phyloP scores from a whole-genome alignment of 2,329 filamentous ascomycete genomes.

The Hirsutella minnesotensis region DNA sequence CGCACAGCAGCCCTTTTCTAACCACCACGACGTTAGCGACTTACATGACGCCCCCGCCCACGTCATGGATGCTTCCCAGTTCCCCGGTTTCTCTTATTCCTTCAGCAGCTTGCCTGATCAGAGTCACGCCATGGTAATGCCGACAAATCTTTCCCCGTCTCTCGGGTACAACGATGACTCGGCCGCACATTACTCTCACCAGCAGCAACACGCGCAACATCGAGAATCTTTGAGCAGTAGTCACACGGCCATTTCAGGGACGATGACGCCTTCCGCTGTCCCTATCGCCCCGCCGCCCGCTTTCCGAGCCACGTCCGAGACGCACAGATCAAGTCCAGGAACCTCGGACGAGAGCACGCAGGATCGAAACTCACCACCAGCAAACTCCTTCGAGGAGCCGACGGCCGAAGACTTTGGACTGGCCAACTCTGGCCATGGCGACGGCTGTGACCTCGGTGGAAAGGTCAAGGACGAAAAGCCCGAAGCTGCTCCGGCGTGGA shows the following conservation, averaged over 20 bases:
- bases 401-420: slow-evolving; percentile 48
- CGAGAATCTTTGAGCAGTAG: background rate
- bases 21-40: slow-evolving; percentile 8
- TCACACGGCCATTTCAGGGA: background rate
- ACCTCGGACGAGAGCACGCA: slow-evolving; percentile 33
- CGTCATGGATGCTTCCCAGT: slow-evolving; percentile 35
- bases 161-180: slow-evolving; percentile 18
- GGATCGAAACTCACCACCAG: slow-evolving; percentile 29
- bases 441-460: slow-evolving; percentile 40
- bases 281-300: slow-evolving; percentile 8
- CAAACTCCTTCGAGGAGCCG: slow-evolving; percentile 39
- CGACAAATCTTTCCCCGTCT: slow-evolving; percentile 16
- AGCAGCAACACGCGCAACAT: slow-evolving; percentile 3
- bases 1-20: slow-evolving; percentile 12
- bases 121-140: slow-evolving; percentile 11
- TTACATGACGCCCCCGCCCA: slow-evolving; percentile 10
- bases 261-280: slow-evolving; percentile 5
- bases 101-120: slow-evolving; percentile 27
- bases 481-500: slow-evolving; percentile 57
- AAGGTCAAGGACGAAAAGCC: slow-evolving; percentile 46
- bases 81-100: slow-evolving; percentile 41
- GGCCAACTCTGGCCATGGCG: slow-evolving; percentile 29
- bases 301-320: slow-evolving; percentile 12
- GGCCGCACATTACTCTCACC: slow-evolving; percentile 23
- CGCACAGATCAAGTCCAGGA: slow-evolving; percentile 20